Base-by-base conservation (phyloP, 306 rosid genomes). In the Trichosanthes truncata region DNA sequence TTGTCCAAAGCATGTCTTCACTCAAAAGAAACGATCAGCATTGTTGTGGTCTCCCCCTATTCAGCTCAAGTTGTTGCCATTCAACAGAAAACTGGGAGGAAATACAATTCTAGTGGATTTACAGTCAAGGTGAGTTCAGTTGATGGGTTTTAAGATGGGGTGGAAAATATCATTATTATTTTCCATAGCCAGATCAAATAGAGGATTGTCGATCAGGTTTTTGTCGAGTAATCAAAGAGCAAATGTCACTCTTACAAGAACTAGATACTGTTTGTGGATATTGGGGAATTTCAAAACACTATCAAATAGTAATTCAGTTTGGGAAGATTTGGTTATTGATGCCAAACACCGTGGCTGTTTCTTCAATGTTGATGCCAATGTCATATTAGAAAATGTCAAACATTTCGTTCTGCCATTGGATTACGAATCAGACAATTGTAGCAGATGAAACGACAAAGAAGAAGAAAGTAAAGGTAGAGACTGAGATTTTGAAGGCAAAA, bases 131-230 rank as follows among this genome's bases (percentile, higher is more conserved):
- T 90, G 36, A 89, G 86, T 52, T 84, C 96, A 46, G 82, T 92
- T 48, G 96, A 93, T 66, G 97, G 92, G 2, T 93, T 89, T 31
- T 96, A 93, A 67, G 97, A 96, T 40, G 97, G 97, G 3, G 97
- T 87, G 69, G 88, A 86, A 36, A 96, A 90, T 53, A 59, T 90
- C 35, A 82, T 93, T 5, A 90, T 93, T 23, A 81, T 90, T 67
- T 90, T 11, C 97, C 14, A 89, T 96, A 1, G 96, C 90, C n/a
- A 62, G 93, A 79, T 87, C 92, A 11, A 78, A 82, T 74, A 33
- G 76, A 3, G 49, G 61, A 23, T 48, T 63, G 3, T 87, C 91
- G 20, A 84, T 92, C 36, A 78, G 23, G 26, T 92, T 92, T 74
- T 77, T 90, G 17, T 89, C 91, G 6, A 78, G 56, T 55, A 83